Conservation (phyloP, 1,284 basidiomycete genomes). For the Chondrostereum purpureum region DNA sequence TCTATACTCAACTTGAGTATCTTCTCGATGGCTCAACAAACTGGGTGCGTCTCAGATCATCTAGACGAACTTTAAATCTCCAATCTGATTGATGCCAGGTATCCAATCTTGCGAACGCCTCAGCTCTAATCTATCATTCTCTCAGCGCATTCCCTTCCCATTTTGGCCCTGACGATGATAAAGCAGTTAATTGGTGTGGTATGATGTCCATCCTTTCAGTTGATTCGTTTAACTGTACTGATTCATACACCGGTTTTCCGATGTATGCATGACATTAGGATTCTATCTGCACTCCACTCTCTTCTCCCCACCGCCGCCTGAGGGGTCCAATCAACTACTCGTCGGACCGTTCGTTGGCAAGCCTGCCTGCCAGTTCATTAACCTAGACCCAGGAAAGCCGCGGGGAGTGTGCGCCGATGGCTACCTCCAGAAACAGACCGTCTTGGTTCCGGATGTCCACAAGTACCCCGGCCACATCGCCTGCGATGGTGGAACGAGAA, state of each 20-base stretch:
- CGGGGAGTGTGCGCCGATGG: slow-evolving; percentile 81
- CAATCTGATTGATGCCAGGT: slow-evolving; percentile 40
- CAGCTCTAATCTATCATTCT: slow-evolving; percentile 74
- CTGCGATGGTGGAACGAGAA: slow-evolving; percentile 81
- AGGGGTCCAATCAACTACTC: slow-evolving; percentile 35
- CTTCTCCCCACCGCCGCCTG: slow-evolving; percentile 48
- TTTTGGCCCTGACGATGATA: slow-evolving; percentile 56
- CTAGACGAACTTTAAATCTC: not conserved
- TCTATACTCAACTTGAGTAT: slow-evolving; percentile 53
- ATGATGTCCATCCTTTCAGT: slow-evolving; percentile 23
- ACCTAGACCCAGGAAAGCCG: slow-evolving; percentile 45
- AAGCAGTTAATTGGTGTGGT: slow-evolving; percentile 89
- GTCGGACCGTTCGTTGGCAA: slow-evolving; percentile 85
- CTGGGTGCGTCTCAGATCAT: slow-evolving; percentile 58
- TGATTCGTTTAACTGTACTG: not conserved
- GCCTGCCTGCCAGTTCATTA: slow-evolving; percentile 82
- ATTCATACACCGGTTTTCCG: not conserved
- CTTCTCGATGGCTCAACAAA: slow-evolving; percentile 64
- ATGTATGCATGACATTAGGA: slow-evolving; percentile 56
- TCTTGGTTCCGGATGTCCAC: slow-evolving; percentile 71
- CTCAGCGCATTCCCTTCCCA: slow-evolving; percentile 58
- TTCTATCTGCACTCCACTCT: slow-evolving; percentile 73
- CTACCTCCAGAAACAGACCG: slow-evolving; percentile 46
- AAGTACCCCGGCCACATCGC: slow-evolving; percentile 85
- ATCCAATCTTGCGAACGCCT: slow-evolving; percentile 80